Evolutionary conservation across 257 asterid species (phyloP), one percentile per base, ranked within the genome.

Genomic region (Gentiana macrophylla): DNA sequence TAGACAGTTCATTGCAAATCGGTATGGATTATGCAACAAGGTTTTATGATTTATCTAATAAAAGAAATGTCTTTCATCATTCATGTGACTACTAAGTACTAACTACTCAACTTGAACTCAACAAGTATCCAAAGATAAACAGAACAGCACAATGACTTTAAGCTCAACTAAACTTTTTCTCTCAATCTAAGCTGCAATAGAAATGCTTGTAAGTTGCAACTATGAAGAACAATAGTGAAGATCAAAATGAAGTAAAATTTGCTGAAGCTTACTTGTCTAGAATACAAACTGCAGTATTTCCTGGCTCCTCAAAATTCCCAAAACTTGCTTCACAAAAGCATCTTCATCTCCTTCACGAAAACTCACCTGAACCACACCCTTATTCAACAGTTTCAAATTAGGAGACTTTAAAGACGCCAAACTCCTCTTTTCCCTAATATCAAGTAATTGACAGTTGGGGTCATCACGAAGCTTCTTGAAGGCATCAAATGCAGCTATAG

Each of bases 391-490:
- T 61, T 74, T 84, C 85, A 91, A 75, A 76, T 74, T 91, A 50
- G 98, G 97, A 2, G 95, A 78, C 61, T 74, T 69, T 79, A 91
- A 55, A 69, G 36, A 63, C 15, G 69, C 80, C 63, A 81, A 33
- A 72, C 89, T 87, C 85, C 74, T 84, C 53, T 67, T 64, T 34
- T 85, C 94, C 81, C 98, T 77, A 43, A 91, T 77, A 72, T 87
- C 98, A 36, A 91, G 62, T 79, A 91, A 61, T 77, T 84, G 93
- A 56, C 70, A 67, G 68, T 5, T 66, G 33, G 88, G 93, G 37
- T 87, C 98, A 54, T 79, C 77, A 65, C 82, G 83, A 32, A 91
- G 96, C 79, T 83, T 91, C 59, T 74, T 77, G 62, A 84, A 91
- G 6, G 94, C 97, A 65, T 91, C 80, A 70, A 87, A 63, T 69